A percentile compares a stretch with the other conserved stretches of the same genome.
Conservation (phyloP, 176 grass and related monocot genomes). For the Avena sativa region DNA sequence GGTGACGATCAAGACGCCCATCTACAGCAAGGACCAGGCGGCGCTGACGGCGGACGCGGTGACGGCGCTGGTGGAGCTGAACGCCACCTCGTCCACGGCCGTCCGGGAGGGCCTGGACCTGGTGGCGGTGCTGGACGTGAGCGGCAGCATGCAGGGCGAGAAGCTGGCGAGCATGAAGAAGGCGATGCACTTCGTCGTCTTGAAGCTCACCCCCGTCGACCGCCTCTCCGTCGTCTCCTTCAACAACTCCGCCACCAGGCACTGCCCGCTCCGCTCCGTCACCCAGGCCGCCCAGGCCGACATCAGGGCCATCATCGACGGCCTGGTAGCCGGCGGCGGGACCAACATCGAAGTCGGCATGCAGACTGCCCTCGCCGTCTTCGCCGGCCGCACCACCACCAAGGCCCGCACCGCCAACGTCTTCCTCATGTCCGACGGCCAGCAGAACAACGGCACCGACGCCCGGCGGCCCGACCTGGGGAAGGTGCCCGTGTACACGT, state of each 20-base stretch:
- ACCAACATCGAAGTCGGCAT: slow-evolving; percentile 37
- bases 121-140: slow-evolving; percentile 42
- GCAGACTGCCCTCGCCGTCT: slow-evolving; percentile 8
- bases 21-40: not conserved
- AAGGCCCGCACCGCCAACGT: slow-evolving; percentile 14
- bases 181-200: slow-evolving; percentile 40
- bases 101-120: slow-evolving; percentile 23
- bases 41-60: slow-evolving; percentile 28
- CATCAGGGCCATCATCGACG: not conserved
- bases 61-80: slow-evolving; percentile 46
- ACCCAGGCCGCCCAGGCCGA: slow-evolving; percentile 5
- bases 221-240: slow-evolving; percentile 48
- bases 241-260: not conserved
- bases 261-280: slow-evolving; percentile 39
- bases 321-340: not conserved
- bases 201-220: slow-evolving; percentile 37
- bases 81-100: not conserved
- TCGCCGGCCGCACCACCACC: slow-evolving; percentile 18
- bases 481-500: slow-evolving; percentile 17
- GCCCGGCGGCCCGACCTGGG: not conserved
- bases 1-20: not conserved
- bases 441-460: not conserved
- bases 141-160: not conserved
- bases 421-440: slow-evolving; percentile 42
- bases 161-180: slow-evolving; percentile 28